A percentile compares a stretch with the other conserved stretches of the same genome.
These are phyloP conservation scores for Leccinum truebloodii DNA, from an alignment of 768 basidiomycete genomes.

Conservation along the genomic window DNA sequence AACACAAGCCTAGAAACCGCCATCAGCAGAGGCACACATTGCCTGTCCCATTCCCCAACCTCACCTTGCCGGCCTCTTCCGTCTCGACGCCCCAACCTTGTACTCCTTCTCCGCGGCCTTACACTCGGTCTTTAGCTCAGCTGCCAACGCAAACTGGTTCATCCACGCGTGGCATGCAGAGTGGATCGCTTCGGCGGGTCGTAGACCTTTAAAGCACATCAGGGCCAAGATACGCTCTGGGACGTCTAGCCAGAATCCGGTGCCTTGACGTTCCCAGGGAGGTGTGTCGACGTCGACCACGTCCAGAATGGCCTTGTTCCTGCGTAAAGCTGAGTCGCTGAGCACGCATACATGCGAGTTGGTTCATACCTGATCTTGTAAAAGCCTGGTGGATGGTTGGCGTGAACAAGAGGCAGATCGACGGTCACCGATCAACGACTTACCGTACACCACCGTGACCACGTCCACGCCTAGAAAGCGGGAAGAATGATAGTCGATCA, in stretches of 20 bases:
- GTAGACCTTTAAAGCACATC: slow-evolving; percentile 55
- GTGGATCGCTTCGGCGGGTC: slow-evolving; percentile 80
- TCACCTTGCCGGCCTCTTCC: slow-evolving; percentile 63
- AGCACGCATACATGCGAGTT: not conserved
- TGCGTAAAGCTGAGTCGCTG: slow-evolving; percentile 26
- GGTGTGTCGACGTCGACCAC: slow-evolving; percentile 76
- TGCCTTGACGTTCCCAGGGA: slow-evolving; percentile 71
- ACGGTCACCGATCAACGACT: slow-evolving; percentile 19
- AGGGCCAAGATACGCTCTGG: slow-evolving; percentile 52
- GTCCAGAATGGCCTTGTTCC: slow-evolving; percentile 68
- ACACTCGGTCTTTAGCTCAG: slow-evolving; percentile 81
- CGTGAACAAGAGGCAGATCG: not conserved
- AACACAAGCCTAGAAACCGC: slow-evolving; percentile 63
- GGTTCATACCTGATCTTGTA: slow-evolving; percentile 68
- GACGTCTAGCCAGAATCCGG: slow-evolving; percentile 81
- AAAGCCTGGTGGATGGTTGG: slow-evolving; percentile 51
- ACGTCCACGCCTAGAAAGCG: slow-evolving; percentile 55
- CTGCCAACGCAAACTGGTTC: slow-evolving; percentile 69
- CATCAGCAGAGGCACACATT: not conserved
- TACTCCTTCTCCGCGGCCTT: slow-evolving; percentile 78
- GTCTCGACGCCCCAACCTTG: slow-evolving; percentile 45
- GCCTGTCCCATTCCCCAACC: not conserved
- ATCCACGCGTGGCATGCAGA: slow-evolving; percentile 83
- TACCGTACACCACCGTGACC: slow-evolving; percentile 73
- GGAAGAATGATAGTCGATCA: not conserved